Conservation (phyloP, 1,284 basidiomycete species). For the Lentinus polychrous region DNA sequence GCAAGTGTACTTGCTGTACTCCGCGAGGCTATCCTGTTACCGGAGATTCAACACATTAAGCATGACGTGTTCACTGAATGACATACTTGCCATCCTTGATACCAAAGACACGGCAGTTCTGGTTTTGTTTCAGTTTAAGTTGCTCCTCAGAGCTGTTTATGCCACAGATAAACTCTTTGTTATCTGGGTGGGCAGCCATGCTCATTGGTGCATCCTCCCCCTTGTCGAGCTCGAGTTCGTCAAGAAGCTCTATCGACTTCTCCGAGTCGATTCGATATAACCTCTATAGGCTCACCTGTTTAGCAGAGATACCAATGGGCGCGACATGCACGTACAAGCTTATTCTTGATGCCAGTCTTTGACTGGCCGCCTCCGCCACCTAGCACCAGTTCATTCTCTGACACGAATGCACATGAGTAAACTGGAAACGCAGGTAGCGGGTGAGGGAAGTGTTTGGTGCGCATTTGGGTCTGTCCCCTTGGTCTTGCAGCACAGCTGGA, state of each 20-base stretch:
- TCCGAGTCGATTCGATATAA: constrained; percentile 64
- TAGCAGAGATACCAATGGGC: background rate
- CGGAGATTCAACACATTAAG: constrained; percentile 2
- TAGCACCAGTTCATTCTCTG: constrained; percentile 67
- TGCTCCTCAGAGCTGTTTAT: constrained; percentile 71
- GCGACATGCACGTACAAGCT: constrained; percentile 53
- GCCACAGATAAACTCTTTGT: constrained; percentile 65
- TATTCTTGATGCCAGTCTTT: constrained; percentile 86
- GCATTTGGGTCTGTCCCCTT: constrained; percentile 46
- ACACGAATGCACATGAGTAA: constrained; percentile 81
- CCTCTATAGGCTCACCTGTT: constrained; percentile 36
- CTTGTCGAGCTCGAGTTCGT: constrained; percentile 69
- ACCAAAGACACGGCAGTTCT: constrained; percentile 74
- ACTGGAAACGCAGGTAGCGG: constrained; percentile 76
- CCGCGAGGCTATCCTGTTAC: constrained; percentile 45
- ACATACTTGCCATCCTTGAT: constrained; percentile 56
- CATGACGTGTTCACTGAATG: background rate
- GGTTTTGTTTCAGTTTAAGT: constrained; percentile 61
- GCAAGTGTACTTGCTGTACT: constrained; percentile 57
- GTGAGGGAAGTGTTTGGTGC: constrained; percentile 75
- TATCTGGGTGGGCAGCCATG: constrained; percentile 63
- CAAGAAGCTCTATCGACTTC: constrained; percentile 49
- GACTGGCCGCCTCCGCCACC: constrained; percentile 86
- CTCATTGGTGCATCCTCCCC: constrained; percentile 94
- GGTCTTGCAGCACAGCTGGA: background rate